These are phyloP conservation scores for Quillaja saponaria DNA, from an alignment of 306 rosid genomes.

Conservation along the genomic window DNA sequence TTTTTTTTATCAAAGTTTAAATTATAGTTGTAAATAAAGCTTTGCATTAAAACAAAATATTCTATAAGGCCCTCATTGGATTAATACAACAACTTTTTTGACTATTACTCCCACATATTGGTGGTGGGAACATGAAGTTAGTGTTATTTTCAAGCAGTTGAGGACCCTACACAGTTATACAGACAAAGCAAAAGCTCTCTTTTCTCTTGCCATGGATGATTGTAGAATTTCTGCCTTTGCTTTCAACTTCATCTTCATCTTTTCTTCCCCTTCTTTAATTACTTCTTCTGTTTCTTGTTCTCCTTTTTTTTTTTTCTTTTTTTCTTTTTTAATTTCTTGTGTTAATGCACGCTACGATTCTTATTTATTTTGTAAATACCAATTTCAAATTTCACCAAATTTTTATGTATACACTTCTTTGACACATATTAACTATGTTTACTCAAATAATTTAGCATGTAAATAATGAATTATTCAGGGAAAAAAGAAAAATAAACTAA, in stretches of 20 bases:
- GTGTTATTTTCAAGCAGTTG: slow-evolving; percentile 74
- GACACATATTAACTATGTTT: too few species aligned
- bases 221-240: slow-evolving; percentile 69
- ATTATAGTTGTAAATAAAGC: slow-evolving; percentile 9
- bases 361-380: too few species aligned
- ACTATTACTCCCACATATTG: slow-evolving; percentile 51
- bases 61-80: slow-evolving; percentile 23
- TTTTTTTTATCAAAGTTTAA: background rate
- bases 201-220: slow-evolving; percentile 46
- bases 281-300: slow-evolving; percentile 13
- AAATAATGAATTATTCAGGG: background rate
- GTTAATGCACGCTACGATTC: slow-evolving; percentile 31
- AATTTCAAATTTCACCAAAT: too few species aligned
- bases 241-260: slow-evolving; percentile 46
- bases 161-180: slow-evolving; percentile 51
- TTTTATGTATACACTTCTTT: too few species aligned
- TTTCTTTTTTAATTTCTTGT: slow-evolving; percentile 36
- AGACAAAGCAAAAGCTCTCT: slow-evolving; percentile 43
- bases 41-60: slow-evolving; percentile 3
- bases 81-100: slow-evolving; percentile 47
- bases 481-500: background rate
- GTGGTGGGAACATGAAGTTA: slow-evolving; percentile 49
- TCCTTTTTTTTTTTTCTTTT: too few species aligned
- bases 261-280: slow-evolving; percentile 31
- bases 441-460: slow-evolving; percentile 21